Evolutionary conservation across 2,329 filamentous ascomycete species (phyloP), one percentile per base, ranked within the genome.

Genomic region (Acephala macrosclerotiorum): DNA sequence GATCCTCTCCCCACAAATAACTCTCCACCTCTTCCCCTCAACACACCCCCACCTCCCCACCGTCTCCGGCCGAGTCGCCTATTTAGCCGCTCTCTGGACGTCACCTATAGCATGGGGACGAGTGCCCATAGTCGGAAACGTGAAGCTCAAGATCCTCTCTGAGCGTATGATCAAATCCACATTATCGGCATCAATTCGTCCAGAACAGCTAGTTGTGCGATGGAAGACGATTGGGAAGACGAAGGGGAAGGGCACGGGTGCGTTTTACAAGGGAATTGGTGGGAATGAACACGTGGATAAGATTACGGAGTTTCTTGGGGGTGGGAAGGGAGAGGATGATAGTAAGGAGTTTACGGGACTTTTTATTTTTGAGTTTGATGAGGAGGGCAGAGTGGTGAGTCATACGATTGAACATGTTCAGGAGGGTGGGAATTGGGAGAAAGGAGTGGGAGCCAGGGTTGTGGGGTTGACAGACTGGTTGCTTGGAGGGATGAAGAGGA

Each of bases 341-440:
- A 86, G 87, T 67, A 90, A 92, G 74, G 91, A 94, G 75, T 98
- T 98, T 73, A 92, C 89, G 1, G 96, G 96, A 0, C 79, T 98
- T 12, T 99, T 98, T 79, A 90, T 97, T 66, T 99, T 99, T 77
- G 93, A 97, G 70, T 99, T 99, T 77, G 96, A 98, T 75, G 84
- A 88, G 56, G 87, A 97, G 73, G 96, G 96, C 1, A 85, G 93
- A 69, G 88, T 99, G 40, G 80, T 91, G 57, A 93, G 88, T 71
- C 96, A 98, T 78, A 97, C 93, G 0, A 98, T 99, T 74, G 96
- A 99, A 80, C 92, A 97, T 79, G 91, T 92, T 1, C 91, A 97
- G 73, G 90, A 96, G 74, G 89, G 90, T 18, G 88, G 90, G 45
- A 88, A 93, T 66, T 96, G 91, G 88, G 94, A 97, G 73, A 88